Evolutionary conservation across 2,329 filamentous ascomycete species (phyloP), one percentile per base, ranked within the genome.

Genomic region (Trichoderma sp.): DNA sequence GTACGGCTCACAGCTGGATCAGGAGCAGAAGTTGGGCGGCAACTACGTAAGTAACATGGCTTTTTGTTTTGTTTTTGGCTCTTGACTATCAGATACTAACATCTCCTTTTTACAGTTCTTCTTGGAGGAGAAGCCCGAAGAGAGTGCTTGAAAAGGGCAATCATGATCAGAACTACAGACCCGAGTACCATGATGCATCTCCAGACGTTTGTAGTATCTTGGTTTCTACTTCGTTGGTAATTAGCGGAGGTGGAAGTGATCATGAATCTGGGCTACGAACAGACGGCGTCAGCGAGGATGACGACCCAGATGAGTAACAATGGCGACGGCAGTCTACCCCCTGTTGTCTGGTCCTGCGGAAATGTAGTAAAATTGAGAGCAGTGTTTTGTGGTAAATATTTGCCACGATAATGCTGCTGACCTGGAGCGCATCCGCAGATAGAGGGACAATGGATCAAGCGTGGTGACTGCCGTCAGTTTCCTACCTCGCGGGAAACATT

Each of bases 11-110:
- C 96, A 99, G 85, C 88, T 98, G 75, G 96, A 99, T 82, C 94
- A 97, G 81, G 96, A 98, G 80, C 96, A 99, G 87, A 99, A 99
- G 87, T 76, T 94, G 77, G 83, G 83, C 73, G 96, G 96, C 76
- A 98, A 98, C 84, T 99, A 92, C 85, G 91, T 93, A 85, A 85
- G 90, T 88, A 29, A 19, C 47, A 57, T 31, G 2, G 8, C n/a
- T 67, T 68, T 16, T 63, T 14, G 7, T 16, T n/a, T 37, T 55
- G 7, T 56, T 37, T 47, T 21, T 3, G 31, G 31, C 31, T 73
- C 47, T 10, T 31, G 6, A 16, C 2, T 16, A 24, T 24, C 35
- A 29, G 29, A 70, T 62, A n/a, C 73, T 78, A 70, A 75, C 74
- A 70, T 4, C 52, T 8, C 8, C 3, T 24, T 55, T 27, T 35